phyloP scores from a whole-genome alignment of 345 rosid genomes.

The Boechera retrofracta region DNA sequence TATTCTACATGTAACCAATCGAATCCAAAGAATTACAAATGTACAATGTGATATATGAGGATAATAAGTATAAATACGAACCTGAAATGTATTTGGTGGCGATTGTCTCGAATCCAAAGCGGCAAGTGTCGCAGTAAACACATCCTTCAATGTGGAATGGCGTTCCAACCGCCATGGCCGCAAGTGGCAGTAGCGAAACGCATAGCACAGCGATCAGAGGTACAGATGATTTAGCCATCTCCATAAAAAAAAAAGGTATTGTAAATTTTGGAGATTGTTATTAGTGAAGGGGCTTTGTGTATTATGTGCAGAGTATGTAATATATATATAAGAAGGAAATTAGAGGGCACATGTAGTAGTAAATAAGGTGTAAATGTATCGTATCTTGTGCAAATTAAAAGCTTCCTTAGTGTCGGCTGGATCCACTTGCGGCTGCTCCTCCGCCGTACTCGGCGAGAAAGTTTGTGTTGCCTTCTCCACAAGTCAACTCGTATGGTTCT shows the following conservation, averaged over 20 bases:
- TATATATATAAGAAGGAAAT: slow-evolving; percentile 17
- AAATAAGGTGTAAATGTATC: slow-evolving; percentile 18
- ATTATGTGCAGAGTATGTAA: not conserved
- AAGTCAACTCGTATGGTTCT: slow-evolving; percentile 37
- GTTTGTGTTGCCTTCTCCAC: slow-evolving; percentile 40
- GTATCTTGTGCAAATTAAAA: slow-evolving; percentile 38
- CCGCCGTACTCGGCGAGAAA: slow-evolving; percentile 40
- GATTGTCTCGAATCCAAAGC: slow-evolving; percentile 66
- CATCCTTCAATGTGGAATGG: slow-evolving; percentile 59
- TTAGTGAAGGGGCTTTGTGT: slow-evolving; percentile 8
- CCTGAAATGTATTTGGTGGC: slow-evolving; percentile 55
- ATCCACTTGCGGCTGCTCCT: slow-evolving; percentile 48
- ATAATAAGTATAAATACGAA: slow-evolving; percentile 29
- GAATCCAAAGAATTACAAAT: not conserved
- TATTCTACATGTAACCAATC: not conserved
- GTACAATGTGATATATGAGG: not conserved
- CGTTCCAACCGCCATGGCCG: slow-evolving; percentile 40
- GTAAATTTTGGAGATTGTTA: not conserved
- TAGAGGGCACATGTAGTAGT: slow-evolving; percentile 29
- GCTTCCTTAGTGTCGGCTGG: slow-evolving; percentile 42
- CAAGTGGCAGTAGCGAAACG: slow-evolving; percentile 29
- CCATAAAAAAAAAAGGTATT: not conserved
- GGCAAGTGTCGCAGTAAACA: slow-evolving; percentile 76
- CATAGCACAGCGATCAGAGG: slow-evolving; percentile 26
- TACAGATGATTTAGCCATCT: slow-evolving; percentile 32